Evolutionary conservation across 805 yeast species (phyloP).

Genomic region (Hanseniaspora opuntiae): DNA sequence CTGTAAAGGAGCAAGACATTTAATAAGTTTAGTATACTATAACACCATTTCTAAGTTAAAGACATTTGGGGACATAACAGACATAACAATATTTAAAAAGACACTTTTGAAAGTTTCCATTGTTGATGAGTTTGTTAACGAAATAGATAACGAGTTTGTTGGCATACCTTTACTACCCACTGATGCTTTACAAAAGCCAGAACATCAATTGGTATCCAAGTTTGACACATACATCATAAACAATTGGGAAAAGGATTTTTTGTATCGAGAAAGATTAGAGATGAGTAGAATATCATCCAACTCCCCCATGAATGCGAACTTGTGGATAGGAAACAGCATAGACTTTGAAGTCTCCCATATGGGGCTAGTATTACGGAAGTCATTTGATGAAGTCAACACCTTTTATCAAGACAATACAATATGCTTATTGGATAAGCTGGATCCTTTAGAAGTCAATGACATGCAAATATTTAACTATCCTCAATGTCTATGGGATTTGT

Average conservation of each 20-base stretch:
- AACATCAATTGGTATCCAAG: conserved; percentile 22
- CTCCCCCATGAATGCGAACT: conserved; percentile 37
- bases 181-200: conserved; percentile 14
- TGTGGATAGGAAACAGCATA: conserved; percentile 76
- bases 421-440: conserved; percentile 21
- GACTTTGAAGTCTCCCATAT: conserved; percentile 40
- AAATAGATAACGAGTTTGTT: conserved; percentile 15
- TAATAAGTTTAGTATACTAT: background rate
- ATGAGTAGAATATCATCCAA: conserved; percentile 75
- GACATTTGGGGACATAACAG: background rate
- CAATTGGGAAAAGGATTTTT: conserved; percentile 57
- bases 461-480: conserved; percentile 36
- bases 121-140: conserved; percentile 11
- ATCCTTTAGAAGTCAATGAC: conserved; percentile 16
- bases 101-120: conserved; percentile 11
- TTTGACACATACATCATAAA: conserved; percentile 33
- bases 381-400: conserved; percentile 2
- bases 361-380: conserved; percentile 12
- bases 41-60: background rate
- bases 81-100: conserved; percentile 13
- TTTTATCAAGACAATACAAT: conserved; percentile 9
- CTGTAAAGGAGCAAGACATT: conserved; percentile 12
- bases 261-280: conserved; percentile 66
- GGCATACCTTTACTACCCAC: conserved; percentile 19
- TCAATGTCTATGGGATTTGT: conserved; percentile 24